A percentile compares a stretch with the other conserved stretches of the same genome.
These are phyloP conservation scores for Ensete ventricosum DNA, from an alignment of 176 grass and related monocot genomes.

Conservation along the genomic window DNA sequence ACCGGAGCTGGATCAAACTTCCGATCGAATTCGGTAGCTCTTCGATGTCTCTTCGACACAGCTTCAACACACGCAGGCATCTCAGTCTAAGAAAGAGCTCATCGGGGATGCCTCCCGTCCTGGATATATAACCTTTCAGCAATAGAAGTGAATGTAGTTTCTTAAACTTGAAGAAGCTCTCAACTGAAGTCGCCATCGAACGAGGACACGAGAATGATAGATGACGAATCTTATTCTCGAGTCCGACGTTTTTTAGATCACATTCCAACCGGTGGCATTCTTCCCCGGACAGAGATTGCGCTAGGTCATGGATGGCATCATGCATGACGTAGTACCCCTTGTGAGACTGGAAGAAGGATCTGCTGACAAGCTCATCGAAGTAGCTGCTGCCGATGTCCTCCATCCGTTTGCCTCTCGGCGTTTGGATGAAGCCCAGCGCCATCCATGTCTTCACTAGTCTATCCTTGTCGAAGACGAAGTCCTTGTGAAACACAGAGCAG, in stretches of 20 bases:
- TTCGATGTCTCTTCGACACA: constrained; percentile 43
- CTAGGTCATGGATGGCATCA: constrained; percentile 71
- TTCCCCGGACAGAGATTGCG: constrained; percentile 43
- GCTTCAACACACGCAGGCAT: constrained; percentile 43
- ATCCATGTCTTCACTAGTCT: constrained; percentile 66
- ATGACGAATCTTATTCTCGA: constrained; percentile 26
- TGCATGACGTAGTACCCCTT: constrained; percentile 71
- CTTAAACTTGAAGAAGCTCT: constrained; percentile 40
- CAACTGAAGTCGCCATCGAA: constrained; percentile 27
- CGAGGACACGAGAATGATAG: constrained; percentile 61
- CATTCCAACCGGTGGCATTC: constrained; percentile 52
- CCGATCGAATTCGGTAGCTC: constrained; percentile 55
- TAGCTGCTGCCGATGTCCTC: constrained; percentile 55
- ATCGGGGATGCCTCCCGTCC: constrained; percentile 23
- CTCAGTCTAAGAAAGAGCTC: constrained; percentile 46
- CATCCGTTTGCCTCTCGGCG: constrained; percentile 30
- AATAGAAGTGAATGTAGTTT: constrained; percentile 50
- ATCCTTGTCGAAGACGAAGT: constrained; percentile 50
- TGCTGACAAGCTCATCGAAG: constrained; percentile 62
- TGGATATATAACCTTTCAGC: constrained; percentile 52
- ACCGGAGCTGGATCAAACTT: constrained; percentile 64
- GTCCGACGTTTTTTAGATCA: neutral
- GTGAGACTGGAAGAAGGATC: constrained; percentile 63
- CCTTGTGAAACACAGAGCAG: constrained; percentile 71
- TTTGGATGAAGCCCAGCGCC: constrained; percentile 53